Percentiles rank a stretch among this genome's conserved stretches.
phyloP scores from a whole-genome alignment of 2,329 filamentous ascomycete genomes.

The Lecanicillium sp. region DNA sequence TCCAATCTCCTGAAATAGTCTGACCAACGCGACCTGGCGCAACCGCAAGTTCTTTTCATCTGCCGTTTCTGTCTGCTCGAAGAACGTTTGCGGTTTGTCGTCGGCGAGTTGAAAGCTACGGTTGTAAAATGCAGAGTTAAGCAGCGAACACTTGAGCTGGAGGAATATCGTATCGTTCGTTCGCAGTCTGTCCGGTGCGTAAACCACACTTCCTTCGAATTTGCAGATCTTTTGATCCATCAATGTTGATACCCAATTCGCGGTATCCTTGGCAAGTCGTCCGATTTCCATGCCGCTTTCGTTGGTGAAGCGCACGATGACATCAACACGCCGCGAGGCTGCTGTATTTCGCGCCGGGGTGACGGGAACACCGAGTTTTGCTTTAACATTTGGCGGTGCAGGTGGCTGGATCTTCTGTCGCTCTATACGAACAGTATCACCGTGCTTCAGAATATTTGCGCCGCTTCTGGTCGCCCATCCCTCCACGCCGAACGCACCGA shows the following conservation, averaged over 20 bases:
- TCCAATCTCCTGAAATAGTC: conserved; percentile 83
- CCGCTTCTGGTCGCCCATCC: conserved; percentile 91
- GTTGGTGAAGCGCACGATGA: conserved; percentile 89
- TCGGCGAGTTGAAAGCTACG: conserved; percentile 53
- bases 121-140: conserved; percentile 66
- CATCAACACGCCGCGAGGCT: conserved; percentile 66
- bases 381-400: conserved; percentile 38
- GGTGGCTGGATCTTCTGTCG: conserved; percentile 68
- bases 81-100: conserved; percentile 68
- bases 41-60: conserved; percentile 81
- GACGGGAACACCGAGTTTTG: conserved; percentile 32
- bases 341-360: conserved; percentile 35
- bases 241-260: conserved; percentile 85
- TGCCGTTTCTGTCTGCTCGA: conserved; percentile 76
- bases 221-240: conserved; percentile 84
- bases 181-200: conserved; percentile 73
- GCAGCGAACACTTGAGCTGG: conserved; percentile 73
- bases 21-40: conserved; percentile 81
- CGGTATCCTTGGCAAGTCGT: conserved; percentile 76
- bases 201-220: conserved; percentile 85
- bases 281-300: conserved; percentile 74
- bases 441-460: conserved; percentile 65
- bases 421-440: conserved; percentile 80
- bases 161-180: conserved; percentile 95
- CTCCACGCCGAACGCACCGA: conserved; percentile 86